These are phyloP conservation scores for Crithidia sp. DNA, from an alignment of 208 protist genomes.

Conservation along the genomic window DNA sequence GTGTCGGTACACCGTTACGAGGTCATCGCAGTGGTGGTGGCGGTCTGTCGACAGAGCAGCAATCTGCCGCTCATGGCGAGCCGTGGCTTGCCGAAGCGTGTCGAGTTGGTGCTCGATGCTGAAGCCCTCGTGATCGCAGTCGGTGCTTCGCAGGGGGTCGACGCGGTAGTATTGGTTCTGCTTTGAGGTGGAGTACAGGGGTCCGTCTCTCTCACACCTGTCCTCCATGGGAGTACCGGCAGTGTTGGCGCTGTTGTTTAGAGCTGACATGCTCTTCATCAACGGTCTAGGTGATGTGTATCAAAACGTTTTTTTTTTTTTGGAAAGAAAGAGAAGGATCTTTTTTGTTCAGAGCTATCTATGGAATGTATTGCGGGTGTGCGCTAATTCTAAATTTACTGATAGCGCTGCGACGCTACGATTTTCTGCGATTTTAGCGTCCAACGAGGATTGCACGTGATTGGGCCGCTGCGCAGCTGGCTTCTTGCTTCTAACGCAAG, in stretches of 20 bases:
- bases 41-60: conserved; percentile 25
- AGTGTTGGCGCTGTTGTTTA: conserved; percentile 19
- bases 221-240: background rate
- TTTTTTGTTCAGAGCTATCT: background rate
- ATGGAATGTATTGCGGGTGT: too few relatives aligned
- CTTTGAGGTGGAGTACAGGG: too few relatives aligned
- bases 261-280: conserved; percentile 8
- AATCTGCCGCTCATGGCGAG: conserved; percentile 18
- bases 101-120: conserved; percentile 23
- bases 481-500: too few relatives aligned
- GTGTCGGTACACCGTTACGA: conserved; percentile 28
- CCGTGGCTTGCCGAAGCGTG: conserved; percentile 15
- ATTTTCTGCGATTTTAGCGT: too few relatives aligned
- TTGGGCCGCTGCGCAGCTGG: too few relatives aligned
- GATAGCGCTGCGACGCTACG: too few relatives aligned
- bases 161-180: too few relatives aligned
- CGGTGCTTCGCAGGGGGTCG: background rate
- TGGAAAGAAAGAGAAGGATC: background rate
- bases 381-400: too few relatives aligned
- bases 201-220: background rate
- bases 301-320: too few relatives aligned
- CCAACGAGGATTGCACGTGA: too few relatives aligned
- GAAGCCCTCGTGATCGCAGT: conserved; percentile 3
- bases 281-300: too few relatives aligned
- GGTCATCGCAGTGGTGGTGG: conserved; percentile 38